Conservation (phyloP, 192 early-diverging fungal genomes). For the Backusella mclennaniae region DNA sequence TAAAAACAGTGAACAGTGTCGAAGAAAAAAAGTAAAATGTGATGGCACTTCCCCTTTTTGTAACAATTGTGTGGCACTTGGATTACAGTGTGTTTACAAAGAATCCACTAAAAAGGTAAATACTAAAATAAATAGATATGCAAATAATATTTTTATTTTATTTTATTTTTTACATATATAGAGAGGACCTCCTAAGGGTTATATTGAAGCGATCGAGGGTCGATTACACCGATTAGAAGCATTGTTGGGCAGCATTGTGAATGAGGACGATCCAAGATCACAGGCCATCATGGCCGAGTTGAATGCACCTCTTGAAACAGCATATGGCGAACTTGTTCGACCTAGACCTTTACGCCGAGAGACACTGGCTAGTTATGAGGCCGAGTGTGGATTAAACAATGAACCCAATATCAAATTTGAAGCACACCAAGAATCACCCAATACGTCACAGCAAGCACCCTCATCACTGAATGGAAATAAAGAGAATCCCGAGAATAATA, state of each 20-base stretch:
- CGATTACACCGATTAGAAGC: slow-evolving; percentile 70
- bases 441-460: background rate
- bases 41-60: slow-evolving; percentile 70
- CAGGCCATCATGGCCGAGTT: slow-evolving; percentile 37
- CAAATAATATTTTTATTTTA: background rate
- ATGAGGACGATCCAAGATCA: slow-evolving; percentile 47
- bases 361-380: background rate
- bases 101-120: slow-evolving; percentile 44
- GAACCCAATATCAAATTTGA: background rate
- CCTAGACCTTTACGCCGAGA: slow-evolving; percentile 22
- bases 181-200: slow-evolving; percentile 86
- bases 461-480: slow-evolving; percentile 8
- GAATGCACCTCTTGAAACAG: slow-evolving; percentile 37
- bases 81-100: slow-evolving; percentile 60
- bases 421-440: background rate
- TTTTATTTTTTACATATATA: slow-evolving; percentile 21
- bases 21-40: slow-evolving; percentile 83
- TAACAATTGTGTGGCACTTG: slow-evolving; percentile 65
- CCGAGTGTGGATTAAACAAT: background rate
- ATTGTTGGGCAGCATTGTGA: slow-evolving; percentile 59
- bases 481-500: slow-evolving; percentile 49
- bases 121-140: background rate
- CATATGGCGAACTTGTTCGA: slow-evolving; percentile 32
- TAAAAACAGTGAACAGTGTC: slow-evolving; percentile 63
- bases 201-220: slow-evolving; percentile 81